Evolutionary conservation across 2,329 filamentous ascomycete species (phyloP).

Genomic region (Penicillium expansum): DNA sequence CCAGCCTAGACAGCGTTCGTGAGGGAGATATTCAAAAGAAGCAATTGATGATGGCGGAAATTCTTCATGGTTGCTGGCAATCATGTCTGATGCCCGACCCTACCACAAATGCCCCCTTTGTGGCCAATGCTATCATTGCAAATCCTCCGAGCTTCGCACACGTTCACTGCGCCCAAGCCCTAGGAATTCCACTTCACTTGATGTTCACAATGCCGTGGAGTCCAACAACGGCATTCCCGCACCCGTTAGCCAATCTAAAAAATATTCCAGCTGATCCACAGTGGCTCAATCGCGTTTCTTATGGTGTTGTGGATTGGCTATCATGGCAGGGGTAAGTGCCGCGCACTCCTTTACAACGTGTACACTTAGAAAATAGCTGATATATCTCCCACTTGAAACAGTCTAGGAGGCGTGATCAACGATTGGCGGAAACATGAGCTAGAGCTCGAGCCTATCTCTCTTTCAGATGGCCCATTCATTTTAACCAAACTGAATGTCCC

Average conservation of each 20-base stretch:
- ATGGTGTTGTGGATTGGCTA: conserved; percentile 44
- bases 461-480: conserved; percentile 33
- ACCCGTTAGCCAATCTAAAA: conserved; percentile 48
- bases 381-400: background rate
- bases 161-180: conserved; percentile 48
- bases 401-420: conserved; percentile 45
- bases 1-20: conserved; percentile 38
- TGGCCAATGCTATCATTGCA: conserved; percentile 51
- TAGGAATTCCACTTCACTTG: conserved; percentile 48
- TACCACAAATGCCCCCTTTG: conserved; percentile 37
- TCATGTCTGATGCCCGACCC: conserved; percentile 28
- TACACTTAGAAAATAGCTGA: background rate
- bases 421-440: conserved; percentile 32
- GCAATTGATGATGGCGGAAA: conserved; percentile 27
- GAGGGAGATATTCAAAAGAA: conserved; percentile 25
- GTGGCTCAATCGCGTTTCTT: conserved; percentile 43
- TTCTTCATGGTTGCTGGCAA: conserved; percentile 34
- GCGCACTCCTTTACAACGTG: background rate
- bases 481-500: conserved; percentile 32
- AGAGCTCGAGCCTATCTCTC: conserved; percentile 35
- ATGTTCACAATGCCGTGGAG: conserved; percentile 52
- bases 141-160: conserved; percentile 51
- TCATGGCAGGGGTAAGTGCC: conserved; percentile 45
- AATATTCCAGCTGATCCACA: conserved; percentile 29
- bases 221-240: conserved; percentile 41